These are phyloP conservation scores for Tetradesmus lagerheimii DNA, from an alignment of 139 green algal genomes.

Conservation along the genomic window DNA sequence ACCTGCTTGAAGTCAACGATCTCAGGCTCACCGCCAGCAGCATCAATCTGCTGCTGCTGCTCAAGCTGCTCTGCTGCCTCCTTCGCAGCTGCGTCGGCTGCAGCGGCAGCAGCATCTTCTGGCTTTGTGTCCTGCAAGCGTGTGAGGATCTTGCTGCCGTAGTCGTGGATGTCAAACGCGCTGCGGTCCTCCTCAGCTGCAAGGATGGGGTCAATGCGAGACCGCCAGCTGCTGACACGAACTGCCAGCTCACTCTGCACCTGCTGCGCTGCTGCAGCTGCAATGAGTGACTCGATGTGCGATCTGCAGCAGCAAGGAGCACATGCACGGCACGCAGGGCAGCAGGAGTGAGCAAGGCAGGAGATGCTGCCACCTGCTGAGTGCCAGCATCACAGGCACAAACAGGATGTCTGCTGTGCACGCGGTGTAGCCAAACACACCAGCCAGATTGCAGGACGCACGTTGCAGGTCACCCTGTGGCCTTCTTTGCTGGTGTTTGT, in stretches of 20 bases:
- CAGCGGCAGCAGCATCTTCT: neutral
- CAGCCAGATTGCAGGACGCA: no score
- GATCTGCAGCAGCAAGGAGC: constrained; percentile 29
- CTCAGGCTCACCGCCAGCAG: neutral
- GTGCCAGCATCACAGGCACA: no score
- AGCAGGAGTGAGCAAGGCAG: neutral
- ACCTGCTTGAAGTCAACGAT: constrained; percentile 43
- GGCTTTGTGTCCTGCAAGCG: constrained; percentile 4
- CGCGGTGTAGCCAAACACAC: no score
- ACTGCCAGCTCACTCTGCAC: constrained; percentile 68
- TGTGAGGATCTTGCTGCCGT: constrained; percentile 64
- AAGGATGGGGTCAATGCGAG: constrained; percentile 66
- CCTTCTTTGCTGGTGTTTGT: no score
- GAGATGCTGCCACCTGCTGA: no score
- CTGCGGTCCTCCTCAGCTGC: constrained; percentile 58
- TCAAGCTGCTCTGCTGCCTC: neutral
- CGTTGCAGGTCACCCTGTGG: no score
- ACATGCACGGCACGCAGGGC: neutral
- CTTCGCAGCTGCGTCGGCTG: neutral
- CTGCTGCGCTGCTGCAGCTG: constrained; percentile 54
- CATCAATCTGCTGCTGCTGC: neutral
- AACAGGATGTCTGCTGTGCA: no score
- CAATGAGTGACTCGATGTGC: constrained; percentile 71
- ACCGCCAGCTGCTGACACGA: constrained; percentile 65
- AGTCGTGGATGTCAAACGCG: constrained; percentile 76